phyloP scores from a whole-genome alignment of 768 basidiomycete genomes.

The Sarcodon aspratus region DNA sequence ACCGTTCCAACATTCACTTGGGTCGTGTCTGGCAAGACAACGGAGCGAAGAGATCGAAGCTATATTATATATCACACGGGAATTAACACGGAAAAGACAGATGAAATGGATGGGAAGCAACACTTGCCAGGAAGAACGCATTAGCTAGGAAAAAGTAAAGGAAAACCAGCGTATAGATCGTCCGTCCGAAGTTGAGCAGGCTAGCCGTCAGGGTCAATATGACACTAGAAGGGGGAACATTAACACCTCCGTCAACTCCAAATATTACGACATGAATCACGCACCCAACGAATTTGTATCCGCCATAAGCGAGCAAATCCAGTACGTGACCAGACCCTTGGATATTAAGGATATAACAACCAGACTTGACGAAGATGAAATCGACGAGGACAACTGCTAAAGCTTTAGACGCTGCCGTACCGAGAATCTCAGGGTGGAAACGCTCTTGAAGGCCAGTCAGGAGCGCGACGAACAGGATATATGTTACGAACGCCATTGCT shows the following conservation, averaged over 20 bases:
- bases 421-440: slow-evolving; percentile 86
- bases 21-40: slow-evolving; percentile 73
- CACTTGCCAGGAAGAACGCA: slow-evolving; percentile 82
- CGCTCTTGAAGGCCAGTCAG: slow-evolving; percentile 71
- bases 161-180: slow-evolving; percentile 63
- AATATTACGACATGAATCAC: slow-evolving; percentile 12
- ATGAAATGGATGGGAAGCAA: neutral
- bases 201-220: slow-evolving; percentile 70
- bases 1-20: slow-evolving; percentile 47
- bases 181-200: slow-evolving; percentile 48
- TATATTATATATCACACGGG: slow-evolving; percentile 17
- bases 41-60: slow-evolving; percentile 88
- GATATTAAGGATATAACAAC: slow-evolving; percentile 90
- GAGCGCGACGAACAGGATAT: slow-evolving; percentile 82
- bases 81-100: neutral
- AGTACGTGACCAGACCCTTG: slow-evolving; percentile 52
- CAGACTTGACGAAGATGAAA: slow-evolving; percentile 80
- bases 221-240: slow-evolving; percentile 38
- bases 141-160: slow-evolving; percentile 82
- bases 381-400: slow-evolving; percentile 80
- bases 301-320: slow-evolving; percentile 85
- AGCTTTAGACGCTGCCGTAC: slow-evolving; percentile 76
- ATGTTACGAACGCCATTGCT: slow-evolving; percentile 97
- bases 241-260: neutral
- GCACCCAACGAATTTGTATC: slow-evolving; percentile 96